Conservation (phyloP, 768 basidiomycete species). For the Hygrocybe coccinea region DNA sequence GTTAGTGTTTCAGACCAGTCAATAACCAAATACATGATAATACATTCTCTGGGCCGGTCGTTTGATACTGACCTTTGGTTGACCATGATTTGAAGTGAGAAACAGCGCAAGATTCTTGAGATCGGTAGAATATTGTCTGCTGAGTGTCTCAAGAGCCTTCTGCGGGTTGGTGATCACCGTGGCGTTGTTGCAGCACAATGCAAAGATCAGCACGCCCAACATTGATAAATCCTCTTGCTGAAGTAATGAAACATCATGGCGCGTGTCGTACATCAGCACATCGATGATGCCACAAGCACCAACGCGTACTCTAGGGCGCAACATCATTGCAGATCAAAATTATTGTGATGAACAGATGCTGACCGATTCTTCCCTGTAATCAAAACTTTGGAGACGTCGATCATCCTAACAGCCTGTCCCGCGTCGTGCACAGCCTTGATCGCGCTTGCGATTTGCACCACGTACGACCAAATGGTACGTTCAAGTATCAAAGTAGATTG, state of each 20-base stretch:
- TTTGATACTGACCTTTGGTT: constrained; percentile 48
- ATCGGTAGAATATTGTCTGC: constrained; percentile 71
- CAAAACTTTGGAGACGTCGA: constrained; percentile 85
- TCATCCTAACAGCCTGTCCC: constrained; percentile 71
- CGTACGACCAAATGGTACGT: constrained; percentile 84
- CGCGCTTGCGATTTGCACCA: constrained; percentile 83
- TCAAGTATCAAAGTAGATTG: constrained; percentile 51
- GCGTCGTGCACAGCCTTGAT: constrained; percentile 81
- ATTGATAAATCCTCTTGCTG: constrained; percentile 88
- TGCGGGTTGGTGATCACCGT: constrained; percentile 58
- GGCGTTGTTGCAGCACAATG: constrained; percentile 67
- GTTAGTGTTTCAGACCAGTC: background rate
- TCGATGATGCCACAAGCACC: constrained; percentile 85
- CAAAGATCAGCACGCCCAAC: constrained; percentile 81
- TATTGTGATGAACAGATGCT: background rate
- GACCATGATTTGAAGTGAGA: constrained; percentile 66
- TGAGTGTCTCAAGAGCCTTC: constrained; percentile 72
- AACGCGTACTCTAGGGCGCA: constrained; percentile 60
- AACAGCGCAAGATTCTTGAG: constrained; percentile 77
- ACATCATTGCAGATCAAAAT: background rate
- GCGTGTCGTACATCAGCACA: constrained; percentile 71
- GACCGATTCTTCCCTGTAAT: constrained; percentile 87
- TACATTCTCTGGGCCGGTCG: too few relatives aligned
- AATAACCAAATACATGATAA: background rate
- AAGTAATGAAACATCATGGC: constrained; percentile 49